These are phyloP conservation scores for Neofusicoccum umdonicola DNA, from an alignment of 2,329 filamentous ascomycete genomes.

Conservation along the genomic window DNA sequence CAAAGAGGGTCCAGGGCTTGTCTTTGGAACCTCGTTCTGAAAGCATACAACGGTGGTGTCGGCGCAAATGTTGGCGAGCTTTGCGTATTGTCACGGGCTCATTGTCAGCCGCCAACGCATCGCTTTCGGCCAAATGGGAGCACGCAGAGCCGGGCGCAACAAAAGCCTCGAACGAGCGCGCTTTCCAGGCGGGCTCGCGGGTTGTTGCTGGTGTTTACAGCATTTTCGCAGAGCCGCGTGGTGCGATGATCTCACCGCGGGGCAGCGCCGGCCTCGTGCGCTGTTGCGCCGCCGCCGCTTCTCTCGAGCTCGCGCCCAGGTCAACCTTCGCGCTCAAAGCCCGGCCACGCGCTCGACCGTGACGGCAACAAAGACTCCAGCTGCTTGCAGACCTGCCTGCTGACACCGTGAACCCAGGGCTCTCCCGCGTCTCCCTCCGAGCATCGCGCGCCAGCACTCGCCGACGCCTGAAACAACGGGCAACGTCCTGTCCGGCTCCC, in stretches of 20 bases:
- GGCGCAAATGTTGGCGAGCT: not conserved
- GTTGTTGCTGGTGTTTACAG: not conserved
- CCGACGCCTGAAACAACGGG: not conserved
- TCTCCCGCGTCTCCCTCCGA: not conserved
- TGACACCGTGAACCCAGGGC: not conserved
- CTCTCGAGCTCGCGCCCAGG: not conserved
- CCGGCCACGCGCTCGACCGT: not conserved
- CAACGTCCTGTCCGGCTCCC: not conserved
- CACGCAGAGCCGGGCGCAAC: not conserved
- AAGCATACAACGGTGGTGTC: conserved; percentile 7
- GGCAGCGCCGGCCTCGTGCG: not conserved
- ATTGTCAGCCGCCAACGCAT: conserved; percentile 9
- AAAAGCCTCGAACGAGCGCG: not conserved
- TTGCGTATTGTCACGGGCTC: conserved; percentile 8
- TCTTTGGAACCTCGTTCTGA: conserved; percentile 6
- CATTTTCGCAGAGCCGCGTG: not conserved
- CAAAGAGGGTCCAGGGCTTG: conserved; percentile 13
- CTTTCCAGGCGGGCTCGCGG: not conserved
- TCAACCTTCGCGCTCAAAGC: not conserved
- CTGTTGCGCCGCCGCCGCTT: not conserved
- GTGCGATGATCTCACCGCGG: conserved; percentile 8
- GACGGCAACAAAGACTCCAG: not conserved
- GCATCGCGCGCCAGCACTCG: not conserved
- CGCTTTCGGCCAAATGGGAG: conserved; percentile 4
- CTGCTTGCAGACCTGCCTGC: not conserved